Evolutionary conservation across 2,329 filamentous ascomycete species (phyloP).

Genomic region (Fusarium foetens): DNA sequence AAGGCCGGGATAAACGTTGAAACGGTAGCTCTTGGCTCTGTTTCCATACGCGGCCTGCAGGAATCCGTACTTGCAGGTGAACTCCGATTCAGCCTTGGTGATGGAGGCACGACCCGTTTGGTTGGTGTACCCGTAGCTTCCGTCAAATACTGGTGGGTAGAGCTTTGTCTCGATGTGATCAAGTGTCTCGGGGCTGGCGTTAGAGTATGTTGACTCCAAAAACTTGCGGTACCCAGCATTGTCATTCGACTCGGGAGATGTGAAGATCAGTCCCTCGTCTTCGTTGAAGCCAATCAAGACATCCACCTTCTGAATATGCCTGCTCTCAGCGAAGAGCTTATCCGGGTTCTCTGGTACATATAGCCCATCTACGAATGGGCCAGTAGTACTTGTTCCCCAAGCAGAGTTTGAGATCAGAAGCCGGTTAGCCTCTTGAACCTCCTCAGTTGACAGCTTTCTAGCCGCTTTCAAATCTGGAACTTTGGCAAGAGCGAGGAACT

Average conservation of each 20-base stretch:
- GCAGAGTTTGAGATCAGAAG: background rate
- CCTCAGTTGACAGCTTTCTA: background rate
- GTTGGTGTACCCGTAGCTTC: background rate
- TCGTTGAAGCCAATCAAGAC: background rate
- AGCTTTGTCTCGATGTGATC: background rate
- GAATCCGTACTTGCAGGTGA: background rate
- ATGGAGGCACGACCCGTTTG: background rate
- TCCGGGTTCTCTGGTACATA: background rate
- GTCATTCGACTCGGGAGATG: background rate
- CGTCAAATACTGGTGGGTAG: background rate
- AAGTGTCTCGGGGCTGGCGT: accelerated
- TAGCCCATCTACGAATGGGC: background rate
- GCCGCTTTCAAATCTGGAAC: background rate
- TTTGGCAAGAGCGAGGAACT: background rate
- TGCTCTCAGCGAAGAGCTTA: background rate
- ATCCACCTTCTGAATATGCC: background rate
- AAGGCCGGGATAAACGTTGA: background rate
- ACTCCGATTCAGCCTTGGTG: background rate
- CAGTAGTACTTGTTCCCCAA: background rate
- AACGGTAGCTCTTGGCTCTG: background rate
- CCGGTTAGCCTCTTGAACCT: background rate
- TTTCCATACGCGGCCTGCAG: background rate
- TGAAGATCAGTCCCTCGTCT: background rate
- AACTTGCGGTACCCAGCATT: background rate
- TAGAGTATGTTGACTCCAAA: background rate